These are phyloP conservation scores for Penicillium polonicum DNA, from an alignment of 2,329 filamentous ascomycete species.

Conservation along the genomic window DNA sequence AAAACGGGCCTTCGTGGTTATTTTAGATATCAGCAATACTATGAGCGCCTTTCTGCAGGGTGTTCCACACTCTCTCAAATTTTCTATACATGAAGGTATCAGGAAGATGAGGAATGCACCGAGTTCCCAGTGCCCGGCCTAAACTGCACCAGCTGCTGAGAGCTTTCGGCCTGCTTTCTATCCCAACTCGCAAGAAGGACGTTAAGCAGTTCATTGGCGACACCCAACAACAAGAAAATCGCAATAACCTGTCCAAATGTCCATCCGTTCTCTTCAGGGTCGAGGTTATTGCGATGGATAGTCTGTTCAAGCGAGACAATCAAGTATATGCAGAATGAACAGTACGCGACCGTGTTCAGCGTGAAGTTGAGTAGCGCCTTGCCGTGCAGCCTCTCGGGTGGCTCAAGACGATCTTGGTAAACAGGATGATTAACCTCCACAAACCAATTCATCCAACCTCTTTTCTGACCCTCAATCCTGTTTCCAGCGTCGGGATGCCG, in stretches of 20 bases:
- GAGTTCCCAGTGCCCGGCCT: not conserved
- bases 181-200: conserved; percentile 20
- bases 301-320: conserved; percentile 23
- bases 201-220: conserved; percentile 19
- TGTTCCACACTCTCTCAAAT: not conserved
- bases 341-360: conserved; percentile 15
- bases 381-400: conserved; percentile 4
- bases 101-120: not conserved
- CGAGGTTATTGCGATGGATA: conserved; percentile 15
- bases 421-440: conserved; percentile 1
- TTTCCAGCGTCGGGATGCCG: conserved; percentile 1
- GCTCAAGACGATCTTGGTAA: not conserved
- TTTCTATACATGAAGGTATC: not conserved
- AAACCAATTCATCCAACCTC: conserved; percentile 10
- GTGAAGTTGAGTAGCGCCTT: conserved; percentile 12
- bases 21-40: not conserved
- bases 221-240: conserved; percentile 18
- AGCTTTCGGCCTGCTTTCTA: conserved; percentile 4
- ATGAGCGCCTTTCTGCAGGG: not conserved
- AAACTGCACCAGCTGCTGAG: conserved; percentile 8
- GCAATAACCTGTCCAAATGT: conserved; percentile 22
- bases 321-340: conserved; percentile 17
- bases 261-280: conserved; percentile 16
- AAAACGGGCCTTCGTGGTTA: not conserved
- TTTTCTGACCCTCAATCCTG: not conserved